phyloP scores from a whole-genome alignment of 2,329 filamentous ascomycete species.

The Nakataea oryzae region DNA sequence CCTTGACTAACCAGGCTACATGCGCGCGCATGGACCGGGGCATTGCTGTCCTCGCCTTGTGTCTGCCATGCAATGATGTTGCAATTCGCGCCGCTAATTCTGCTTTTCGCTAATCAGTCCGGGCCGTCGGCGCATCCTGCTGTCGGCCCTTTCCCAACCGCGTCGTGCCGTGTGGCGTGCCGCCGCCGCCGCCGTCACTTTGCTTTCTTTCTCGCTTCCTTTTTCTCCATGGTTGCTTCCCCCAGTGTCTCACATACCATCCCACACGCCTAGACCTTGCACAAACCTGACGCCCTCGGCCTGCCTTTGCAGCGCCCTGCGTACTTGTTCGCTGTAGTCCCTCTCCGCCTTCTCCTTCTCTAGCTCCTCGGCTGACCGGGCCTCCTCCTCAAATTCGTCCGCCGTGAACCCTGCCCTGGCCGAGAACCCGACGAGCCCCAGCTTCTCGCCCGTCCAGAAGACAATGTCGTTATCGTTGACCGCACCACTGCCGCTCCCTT shows the following conservation, averaged over 20 bases:
- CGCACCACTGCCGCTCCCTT: slow-evolving; percentile 12
- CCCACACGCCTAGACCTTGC: slow-evolving; percentile 47
- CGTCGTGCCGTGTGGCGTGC: background rate
- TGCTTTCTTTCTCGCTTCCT: background rate
- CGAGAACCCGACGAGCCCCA: slow-evolving; percentile 63
- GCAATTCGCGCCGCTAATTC: background rate
- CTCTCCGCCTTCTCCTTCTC: slow-evolving; percentile 45
- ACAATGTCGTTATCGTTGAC: slow-evolving; percentile 58
- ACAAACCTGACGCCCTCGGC: slow-evolving; percentile 72
- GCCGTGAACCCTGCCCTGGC: slow-evolving; percentile 34
- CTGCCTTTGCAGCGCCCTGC: slow-evolving; percentile 63
- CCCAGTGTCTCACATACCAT: slow-evolving; percentile 5
- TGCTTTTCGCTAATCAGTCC: background rate
- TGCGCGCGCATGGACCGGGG: background rate
- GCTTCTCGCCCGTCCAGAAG: slow-evolving; percentile 78
- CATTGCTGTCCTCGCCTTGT: background rate
- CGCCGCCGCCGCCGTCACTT: background rate
- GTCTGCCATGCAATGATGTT: background rate
- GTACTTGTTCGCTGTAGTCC: slow-evolving; percentile 61
- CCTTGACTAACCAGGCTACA: background rate
- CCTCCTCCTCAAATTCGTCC: slow-evolving; percentile 38
- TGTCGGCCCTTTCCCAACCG: background rate
- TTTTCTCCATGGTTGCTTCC: background rate
- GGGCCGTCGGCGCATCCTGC: no score
- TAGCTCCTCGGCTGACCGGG: slow-evolving; percentile 32